A percentile compares a stretch with the other conserved stretches of the same genome.
Evolutionary conservation across 345 rosid genomes (phyloP).

Genomic region (Bruguiera parviflora): DNA sequence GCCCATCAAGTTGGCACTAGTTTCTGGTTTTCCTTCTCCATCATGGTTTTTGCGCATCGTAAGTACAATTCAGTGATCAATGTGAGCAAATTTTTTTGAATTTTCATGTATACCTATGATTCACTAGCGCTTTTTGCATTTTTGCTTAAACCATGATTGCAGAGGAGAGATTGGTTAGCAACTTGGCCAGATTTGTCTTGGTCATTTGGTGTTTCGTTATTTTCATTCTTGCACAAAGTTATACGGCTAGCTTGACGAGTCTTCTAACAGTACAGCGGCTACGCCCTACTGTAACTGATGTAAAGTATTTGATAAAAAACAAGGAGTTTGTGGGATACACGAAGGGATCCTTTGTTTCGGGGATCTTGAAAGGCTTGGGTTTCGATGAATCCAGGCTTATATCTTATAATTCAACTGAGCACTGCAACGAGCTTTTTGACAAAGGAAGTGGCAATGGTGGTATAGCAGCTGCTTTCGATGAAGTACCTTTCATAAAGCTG

Average conservation of each 20-base stretch:
- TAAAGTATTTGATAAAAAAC: no score
- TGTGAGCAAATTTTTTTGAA: background rate
- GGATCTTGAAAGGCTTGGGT: slow-evolving; percentile 21
- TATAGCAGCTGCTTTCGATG: slow-evolving; percentile 34
- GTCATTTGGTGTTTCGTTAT: slow-evolving; percentile 65
- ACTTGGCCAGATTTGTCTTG: slow-evolving; percentile 21
- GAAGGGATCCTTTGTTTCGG: slow-evolving; percentile 36
- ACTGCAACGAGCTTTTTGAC: slow-evolving; percentile 23
- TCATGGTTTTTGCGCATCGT: background rate
- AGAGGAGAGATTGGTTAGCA: no score
- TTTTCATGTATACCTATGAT: background rate
- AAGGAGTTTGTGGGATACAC: slow-evolving; percentile 38
- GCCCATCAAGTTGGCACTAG: background rate
- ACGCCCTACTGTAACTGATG: no score
- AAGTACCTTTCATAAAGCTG: slow-evolving; percentile 39
- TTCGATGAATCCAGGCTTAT: slow-evolving; percentile 17
- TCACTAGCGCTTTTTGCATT: background rate
- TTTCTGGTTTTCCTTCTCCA: slow-evolving; percentile 1
- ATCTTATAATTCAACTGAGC: slow-evolving; percentile 14
- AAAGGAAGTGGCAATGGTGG: slow-evolving; percentile 19
- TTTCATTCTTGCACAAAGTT: slow-evolving; percentile 59
- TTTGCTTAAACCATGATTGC: no score
- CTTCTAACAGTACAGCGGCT: slow-evolving; percentile 31
- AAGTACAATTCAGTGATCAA: background rate
- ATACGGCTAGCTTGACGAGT: slow-evolving; percentile 68